Evolutionary conservation across 345 rosid genomes (phyloP).

Genomic region (Sonneratia caseolaris): DNA sequence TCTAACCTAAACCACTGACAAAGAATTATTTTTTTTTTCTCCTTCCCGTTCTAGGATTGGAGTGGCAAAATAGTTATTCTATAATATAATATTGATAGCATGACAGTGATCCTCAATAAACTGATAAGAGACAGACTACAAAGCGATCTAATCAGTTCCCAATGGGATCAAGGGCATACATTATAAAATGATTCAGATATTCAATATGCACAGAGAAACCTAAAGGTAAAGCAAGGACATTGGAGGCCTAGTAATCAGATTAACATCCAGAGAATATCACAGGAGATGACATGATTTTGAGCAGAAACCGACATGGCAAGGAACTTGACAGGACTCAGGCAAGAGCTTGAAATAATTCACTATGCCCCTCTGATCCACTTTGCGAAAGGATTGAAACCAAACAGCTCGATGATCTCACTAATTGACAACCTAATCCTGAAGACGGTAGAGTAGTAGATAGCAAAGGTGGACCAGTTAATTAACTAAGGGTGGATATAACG

Average conservation of each 20-base stretch:
- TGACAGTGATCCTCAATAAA: neutral
- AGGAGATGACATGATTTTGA: neutral
- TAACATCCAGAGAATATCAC: neutral
- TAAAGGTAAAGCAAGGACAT: no score
- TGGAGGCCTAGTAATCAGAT: neutral
- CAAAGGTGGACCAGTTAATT: neutral
- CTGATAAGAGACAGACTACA: neutral
- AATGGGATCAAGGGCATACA: neutral
- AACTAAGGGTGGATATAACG: neutral
- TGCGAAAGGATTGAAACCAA: neutral
- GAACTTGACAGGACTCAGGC: neutral
- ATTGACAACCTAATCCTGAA: neutral
- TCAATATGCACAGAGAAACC: no score
- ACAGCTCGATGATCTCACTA: neutral
- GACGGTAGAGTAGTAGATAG: neutral
- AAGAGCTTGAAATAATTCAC: neutral
- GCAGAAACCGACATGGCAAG: neutral
- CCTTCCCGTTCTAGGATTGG: neutral
- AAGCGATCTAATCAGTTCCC: neutral
- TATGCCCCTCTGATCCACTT: neutral
- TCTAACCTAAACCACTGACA: neutral
- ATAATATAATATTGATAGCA: neutral
- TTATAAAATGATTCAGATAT: neutral
- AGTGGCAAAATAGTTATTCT: neutral
- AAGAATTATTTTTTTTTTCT: neutral